These are phyloP conservation scores for Coriaria nepalensis DNA, from an alignment of 306 rosid species.

Conservation along the genomic window DNA sequence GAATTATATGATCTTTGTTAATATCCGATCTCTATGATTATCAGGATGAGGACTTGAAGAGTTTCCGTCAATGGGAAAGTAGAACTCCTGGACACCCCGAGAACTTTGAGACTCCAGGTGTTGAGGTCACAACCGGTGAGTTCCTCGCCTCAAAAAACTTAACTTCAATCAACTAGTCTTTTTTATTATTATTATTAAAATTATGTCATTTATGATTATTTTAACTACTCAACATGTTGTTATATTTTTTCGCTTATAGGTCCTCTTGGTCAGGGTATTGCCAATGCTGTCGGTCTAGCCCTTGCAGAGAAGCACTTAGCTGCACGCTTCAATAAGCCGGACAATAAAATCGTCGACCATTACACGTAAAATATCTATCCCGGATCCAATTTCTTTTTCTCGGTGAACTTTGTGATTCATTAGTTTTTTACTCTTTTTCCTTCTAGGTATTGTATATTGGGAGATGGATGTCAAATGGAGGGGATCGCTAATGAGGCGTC, in stretches of 20 bases:
- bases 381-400: neutral
- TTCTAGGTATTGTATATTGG: conserved; percentile 59
- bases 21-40: conserved; percentile 1
- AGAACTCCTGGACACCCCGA: conserved; percentile 96
- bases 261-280: conserved; percentile 98
- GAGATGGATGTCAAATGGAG: conserved; percentile 99
- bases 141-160: conserved; percentile 1
- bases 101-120: conserved; percentile 85
- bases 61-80: conserved; percentile 92
- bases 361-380: conserved; percentile 53
- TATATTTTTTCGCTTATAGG: conserved; percentile 32
- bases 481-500: conserved; percentile 82
- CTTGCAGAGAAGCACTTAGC: conserved; percentile 98
- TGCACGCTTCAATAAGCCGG: conserved; percentile 90
- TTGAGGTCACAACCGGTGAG: conserved; percentile 95
- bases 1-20: neutral
- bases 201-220: neutral
- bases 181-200: neutral
- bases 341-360: conserved; percentile 76
- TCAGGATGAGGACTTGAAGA: conserved; percentile 78
- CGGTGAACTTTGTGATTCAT: neutral
- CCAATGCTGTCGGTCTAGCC: conserved; percentile 96
- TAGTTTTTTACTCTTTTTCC: neutral
- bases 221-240: neutral
- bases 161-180: neutral